These are phyloP conservation scores for Cladorrhinum sp. DNA, from an alignment of 2,329 filamentous ascomycete species.

Conservation along the genomic window DNA sequence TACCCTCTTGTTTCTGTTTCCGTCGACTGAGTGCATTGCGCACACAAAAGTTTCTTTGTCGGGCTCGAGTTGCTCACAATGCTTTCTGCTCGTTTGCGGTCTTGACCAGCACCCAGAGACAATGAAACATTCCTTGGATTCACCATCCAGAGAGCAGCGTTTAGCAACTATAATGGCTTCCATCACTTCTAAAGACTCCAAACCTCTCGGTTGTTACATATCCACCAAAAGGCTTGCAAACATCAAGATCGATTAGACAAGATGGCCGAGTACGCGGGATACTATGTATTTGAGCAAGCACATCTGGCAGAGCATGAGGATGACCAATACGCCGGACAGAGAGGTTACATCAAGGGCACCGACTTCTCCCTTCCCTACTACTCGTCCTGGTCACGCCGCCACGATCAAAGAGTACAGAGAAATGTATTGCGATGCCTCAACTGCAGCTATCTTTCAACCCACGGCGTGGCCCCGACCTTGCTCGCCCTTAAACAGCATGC, in stretches of 20 bases:
- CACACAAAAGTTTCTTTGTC: slow-evolving; percentile 11
- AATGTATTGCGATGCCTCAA: slow-evolving; percentile 48
- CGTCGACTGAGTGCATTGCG: slow-evolving; percentile 1
- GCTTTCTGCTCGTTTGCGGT: slow-evolving; percentile 5
- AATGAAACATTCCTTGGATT: slow-evolving; percentile 6
- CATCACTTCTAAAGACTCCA: neutral
- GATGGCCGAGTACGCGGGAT: slow-evolving; percentile 10
- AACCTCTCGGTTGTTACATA: neutral
- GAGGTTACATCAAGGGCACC: slow-evolving; percentile 38
- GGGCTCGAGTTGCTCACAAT: neutral
- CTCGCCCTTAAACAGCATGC: slow-evolving; percentile 58
- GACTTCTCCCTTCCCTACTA: slow-evolving; percentile 42
- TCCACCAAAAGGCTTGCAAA: neutral
- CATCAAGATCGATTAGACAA: neutral
- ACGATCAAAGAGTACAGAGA: slow-evolving; percentile 29
- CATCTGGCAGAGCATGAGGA: slow-evolving; percentile 29
- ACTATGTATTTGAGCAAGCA: neutral
- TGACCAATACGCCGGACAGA: slow-evolving; percentile 29
- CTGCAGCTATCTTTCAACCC: slow-evolving; percentile 56
- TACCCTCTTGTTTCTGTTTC: slow-evolving; percentile 12
- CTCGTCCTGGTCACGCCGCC: slow-evolving; percentile 38
- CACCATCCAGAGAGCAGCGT: neutral
- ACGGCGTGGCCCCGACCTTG: slow-evolving; percentile 51
- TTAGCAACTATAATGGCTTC: neutral
- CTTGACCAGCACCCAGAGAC: slow-evolving; percentile 3